Evolutionary conservation across 2,329 filamentous ascomycete genomes (phyloP).

Genomic region (Aspergillus sp.): DNA sequence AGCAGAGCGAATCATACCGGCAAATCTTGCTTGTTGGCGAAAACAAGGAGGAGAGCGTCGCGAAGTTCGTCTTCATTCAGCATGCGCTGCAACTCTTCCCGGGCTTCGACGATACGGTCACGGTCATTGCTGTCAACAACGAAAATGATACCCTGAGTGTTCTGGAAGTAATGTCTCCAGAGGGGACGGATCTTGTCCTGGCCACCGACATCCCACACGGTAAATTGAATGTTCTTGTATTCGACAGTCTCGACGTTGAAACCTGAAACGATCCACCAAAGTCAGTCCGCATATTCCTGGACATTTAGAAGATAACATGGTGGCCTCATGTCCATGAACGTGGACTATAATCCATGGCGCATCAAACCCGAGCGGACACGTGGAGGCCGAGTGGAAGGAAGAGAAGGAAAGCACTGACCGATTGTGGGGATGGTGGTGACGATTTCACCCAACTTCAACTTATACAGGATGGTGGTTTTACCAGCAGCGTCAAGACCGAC

Average conservation of each 20-base stretch:
- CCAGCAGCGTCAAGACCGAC: slow-evolving; percentile 97
- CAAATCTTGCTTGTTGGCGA: slow-evolving; percentile 99
- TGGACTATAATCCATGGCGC: background rate
- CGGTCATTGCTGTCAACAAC: slow-evolving; percentile 98
- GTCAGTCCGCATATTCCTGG: slow-evolving; percentile 6
- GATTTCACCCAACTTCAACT: slow-evolving; percentile 97
- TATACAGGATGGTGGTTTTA: slow-evolving; percentile 99
- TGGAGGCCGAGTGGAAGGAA: background rate
- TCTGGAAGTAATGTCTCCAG: slow-evolving; percentile 99
- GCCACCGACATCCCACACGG: slow-evolving; percentile 99
- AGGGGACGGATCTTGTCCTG: slow-evolving; percentile 99
- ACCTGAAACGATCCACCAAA: slow-evolving; percentile 43
- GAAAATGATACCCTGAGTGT: slow-evolving; percentile 99
- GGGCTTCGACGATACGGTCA: slow-evolving; percentile 93
- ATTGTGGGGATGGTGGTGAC: slow-evolving; percentile 99
- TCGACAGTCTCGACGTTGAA: slow-evolving; percentile 99
- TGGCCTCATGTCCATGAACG: too few species aligned
- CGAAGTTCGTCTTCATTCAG: slow-evolving; percentile 98
- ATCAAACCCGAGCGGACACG: background rate
- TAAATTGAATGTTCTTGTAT: slow-evolving; percentile 99
- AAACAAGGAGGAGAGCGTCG: slow-evolving; percentile 92
- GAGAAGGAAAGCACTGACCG: slow-evolving; percentile 50
- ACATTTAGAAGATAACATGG: background rate
- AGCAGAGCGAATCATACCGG: slow-evolving; percentile 54
- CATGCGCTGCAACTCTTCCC: slow-evolving; percentile 95